phyloP scores from a whole-genome alignment of 2,329 filamentous ascomycete genomes.

The Didymella exigua region DNA sequence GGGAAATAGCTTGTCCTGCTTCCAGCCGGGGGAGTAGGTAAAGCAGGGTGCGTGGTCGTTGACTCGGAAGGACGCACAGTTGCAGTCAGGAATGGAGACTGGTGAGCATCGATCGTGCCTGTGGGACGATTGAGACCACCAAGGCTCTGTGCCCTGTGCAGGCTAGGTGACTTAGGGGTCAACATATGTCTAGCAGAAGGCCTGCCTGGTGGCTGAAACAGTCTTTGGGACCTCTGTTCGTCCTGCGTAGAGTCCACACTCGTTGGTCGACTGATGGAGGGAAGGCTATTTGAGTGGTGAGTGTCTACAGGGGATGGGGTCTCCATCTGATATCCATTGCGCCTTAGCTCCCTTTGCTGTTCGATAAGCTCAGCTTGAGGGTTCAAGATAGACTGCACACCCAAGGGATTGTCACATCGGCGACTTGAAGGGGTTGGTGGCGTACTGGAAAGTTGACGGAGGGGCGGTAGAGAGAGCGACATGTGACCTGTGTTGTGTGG shows the following conservation, averaged over 20 bases:
- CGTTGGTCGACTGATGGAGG: conserved; percentile 43
- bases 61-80: conserved; percentile 52
- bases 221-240: conserved; percentile 30
- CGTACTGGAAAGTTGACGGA: conserved; percentile 44
- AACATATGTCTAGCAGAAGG: conserved; percentile 56
- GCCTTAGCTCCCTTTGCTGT: conserved; percentile 42
- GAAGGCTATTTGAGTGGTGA: conserved; percentile 42
- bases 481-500: conserved; percentile 25
- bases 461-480: conserved; percentile 40
- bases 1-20: conserved; percentile 44
- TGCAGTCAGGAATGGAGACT: conserved; percentile 55
- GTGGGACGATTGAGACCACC: conserved; percentile 52
- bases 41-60: conserved; percentile 52
- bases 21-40: conserved; percentile 54
- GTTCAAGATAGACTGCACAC: conserved; percentile 56
- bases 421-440: conserved; percentile 42
- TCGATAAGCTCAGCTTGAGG: conserved; percentile 47
- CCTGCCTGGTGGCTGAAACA: conserved; percentile 34
- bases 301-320: conserved; percentile 48
- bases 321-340: conserved; percentile 53
- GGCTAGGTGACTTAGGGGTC: conserved; percentile 62
- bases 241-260: conserved; percentile 43
- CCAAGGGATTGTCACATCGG: conserved; percentile 45
- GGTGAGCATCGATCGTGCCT: conserved; percentile 56
- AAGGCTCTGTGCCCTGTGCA: conserved; percentile 58